Conservation (phyloP, 192 early-diverging fungal genomes). For the Entomortierella parvispora region DNA sequence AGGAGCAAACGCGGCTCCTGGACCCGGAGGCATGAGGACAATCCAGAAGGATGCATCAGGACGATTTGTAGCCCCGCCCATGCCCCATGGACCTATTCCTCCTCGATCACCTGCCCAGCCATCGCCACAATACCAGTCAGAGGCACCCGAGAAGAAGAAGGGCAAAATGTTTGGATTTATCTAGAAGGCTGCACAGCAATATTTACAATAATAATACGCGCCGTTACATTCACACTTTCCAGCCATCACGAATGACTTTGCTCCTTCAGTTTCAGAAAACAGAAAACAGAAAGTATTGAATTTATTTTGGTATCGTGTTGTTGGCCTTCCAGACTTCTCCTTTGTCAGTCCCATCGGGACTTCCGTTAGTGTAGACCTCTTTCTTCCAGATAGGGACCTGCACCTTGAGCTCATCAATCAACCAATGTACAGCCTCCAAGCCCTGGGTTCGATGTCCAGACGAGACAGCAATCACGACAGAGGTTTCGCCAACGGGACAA, state of each 20-base stretch:
- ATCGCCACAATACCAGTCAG: conserved; percentile 7
- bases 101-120: conserved; percentile 25
- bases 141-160: conserved; percentile 31
- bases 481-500: conserved; percentile 83
- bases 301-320: conserved; percentile 36
- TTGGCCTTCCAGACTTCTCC: conserved; percentile 73
- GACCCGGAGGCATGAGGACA: conserved; percentile 36
- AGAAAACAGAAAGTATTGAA: too few relatives aligned
- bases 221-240: too few relatives aligned
- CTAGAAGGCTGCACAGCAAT: neutral
- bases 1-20: neutral
- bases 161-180: conserved; percentile 47
- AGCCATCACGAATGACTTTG: too few relatives aligned
- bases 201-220: too few relatives aligned
- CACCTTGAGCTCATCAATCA: conserved; percentile 92
- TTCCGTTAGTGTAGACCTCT: conserved; percentile 87
- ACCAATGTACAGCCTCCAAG: conserved; percentile 77
- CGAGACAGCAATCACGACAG: conserved; percentile 84
- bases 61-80: conserved; percentile 34
- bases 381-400: conserved; percentile 95
- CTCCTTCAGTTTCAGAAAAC: too few relatives aligned
- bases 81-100: conserved; percentile 10
- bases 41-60: conserved; percentile 50
- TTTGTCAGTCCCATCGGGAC: conserved; percentile 41
- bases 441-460: conserved; percentile 84